phyloP scores from a whole-genome alignment of 345 rosid genomes.

The Populus ilicifolia region DNA sequence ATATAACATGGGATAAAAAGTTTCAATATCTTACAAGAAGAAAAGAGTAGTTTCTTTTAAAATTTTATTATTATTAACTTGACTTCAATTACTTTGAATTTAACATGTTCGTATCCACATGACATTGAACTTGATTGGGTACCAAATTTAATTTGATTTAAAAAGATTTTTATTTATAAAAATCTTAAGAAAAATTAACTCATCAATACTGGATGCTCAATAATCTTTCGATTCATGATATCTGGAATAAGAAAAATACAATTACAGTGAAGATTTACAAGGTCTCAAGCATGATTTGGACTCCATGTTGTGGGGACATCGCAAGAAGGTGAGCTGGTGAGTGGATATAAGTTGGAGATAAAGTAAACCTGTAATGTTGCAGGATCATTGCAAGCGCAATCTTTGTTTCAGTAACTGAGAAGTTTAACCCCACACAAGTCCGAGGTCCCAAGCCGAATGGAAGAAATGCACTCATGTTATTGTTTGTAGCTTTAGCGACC shows the following conservation, averaged over 20 bases:
- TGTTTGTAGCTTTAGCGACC: constrained; percentile 16
- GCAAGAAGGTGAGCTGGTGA: constrained; percentile 3
- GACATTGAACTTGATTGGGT: no score
- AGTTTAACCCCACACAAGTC: constrained; percentile 16
- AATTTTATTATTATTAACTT: no score
- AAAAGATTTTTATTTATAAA: no score
- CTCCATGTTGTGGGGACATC: constrained; percentile 11
- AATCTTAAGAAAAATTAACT: no score
- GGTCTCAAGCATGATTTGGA: constrained; percentile 1
- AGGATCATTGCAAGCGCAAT: constrained; percentile 19
- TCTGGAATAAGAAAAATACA: background rate
- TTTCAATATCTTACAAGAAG: no score
- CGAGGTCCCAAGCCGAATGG: constrained; percentile 11
- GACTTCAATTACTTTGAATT: no score
- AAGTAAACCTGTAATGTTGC: constrained; percentile 8
- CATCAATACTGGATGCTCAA: background rate
- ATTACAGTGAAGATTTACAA: background rate
- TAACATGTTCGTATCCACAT: no score
- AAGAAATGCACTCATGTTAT: constrained; percentile 10
- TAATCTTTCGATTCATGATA: background rate
- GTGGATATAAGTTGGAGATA: constrained; percentile 14
- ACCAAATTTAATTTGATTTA: no score
- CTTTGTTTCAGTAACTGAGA: constrained; percentile 13
- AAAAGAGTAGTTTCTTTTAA: no score
- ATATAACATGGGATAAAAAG: no score